Percentiles rank a stretch among this genome's conserved stretches.
These are phyloP conservation scores for Schizosaccharomyces cryophilus DNA, from an alignment of 805 yeast genomes.

Conservation along the genomic window DNA sequence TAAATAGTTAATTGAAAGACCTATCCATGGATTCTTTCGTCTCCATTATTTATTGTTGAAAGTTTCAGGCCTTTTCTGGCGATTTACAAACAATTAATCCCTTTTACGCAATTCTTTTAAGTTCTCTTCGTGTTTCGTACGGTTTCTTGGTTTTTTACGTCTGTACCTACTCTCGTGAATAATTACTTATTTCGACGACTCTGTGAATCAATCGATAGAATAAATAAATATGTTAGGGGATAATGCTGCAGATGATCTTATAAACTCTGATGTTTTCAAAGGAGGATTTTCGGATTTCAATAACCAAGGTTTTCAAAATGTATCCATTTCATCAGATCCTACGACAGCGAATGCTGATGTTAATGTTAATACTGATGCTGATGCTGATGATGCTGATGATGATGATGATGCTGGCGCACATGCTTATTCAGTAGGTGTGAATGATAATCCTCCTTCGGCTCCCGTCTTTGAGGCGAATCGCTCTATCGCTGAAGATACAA, in stretches of 20 bases:
- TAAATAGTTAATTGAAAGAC: too few relatives aligned
- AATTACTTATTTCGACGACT: too few relatives aligned
- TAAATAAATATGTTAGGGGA: not conserved
- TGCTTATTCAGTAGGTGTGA: not conserved
- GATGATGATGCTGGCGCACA: not conserved
- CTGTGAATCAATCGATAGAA: too few relatives aligned
- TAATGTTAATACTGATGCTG: not conserved
- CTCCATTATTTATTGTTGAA: too few relatives aligned
- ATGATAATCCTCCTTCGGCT: not conserved
- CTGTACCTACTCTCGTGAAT: too few relatives aligned
- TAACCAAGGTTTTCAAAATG: not conserved
- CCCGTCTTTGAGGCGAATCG: not conserved
- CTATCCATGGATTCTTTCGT: too few relatives aligned
- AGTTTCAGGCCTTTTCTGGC: too few relatives aligned
- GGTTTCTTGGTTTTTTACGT: too few relatives aligned
- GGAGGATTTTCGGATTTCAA: not conserved
- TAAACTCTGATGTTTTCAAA: not conserved
- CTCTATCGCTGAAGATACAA: not conserved
- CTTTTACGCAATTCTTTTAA: too few relatives aligned
- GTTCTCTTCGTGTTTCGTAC: too few relatives aligned
- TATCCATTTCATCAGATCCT: not conserved
- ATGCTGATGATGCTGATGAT: not conserved
- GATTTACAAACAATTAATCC: too few relatives aligned
- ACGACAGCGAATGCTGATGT: not conserved
- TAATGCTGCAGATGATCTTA: not conserved